Base-by-base conservation (phyloP, 176 grass and related monocot species). In the Ananas comosus region DNA sequence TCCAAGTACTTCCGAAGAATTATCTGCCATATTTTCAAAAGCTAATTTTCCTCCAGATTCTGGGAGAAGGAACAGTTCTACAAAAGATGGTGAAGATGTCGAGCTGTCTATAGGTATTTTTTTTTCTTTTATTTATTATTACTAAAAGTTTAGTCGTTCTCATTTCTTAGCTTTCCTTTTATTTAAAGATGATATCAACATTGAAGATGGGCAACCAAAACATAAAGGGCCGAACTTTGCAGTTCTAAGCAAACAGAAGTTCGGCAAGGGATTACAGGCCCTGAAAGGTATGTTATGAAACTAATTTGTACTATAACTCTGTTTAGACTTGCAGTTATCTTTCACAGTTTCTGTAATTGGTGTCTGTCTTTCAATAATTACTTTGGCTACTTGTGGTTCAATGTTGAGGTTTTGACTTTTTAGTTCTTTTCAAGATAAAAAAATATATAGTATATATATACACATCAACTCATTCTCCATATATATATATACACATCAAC, bases 151-250 rank as follows among this genome's bases (percentile, higher is more conserved):
- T 9, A 72, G 1, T 50, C 12, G 51, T 63, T 9, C 18, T 27
- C 11, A 67, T 67, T 1, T 74, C 10, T 75, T 33, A 25, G 51
- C 66, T 58, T 21, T 48, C 6, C 6, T 75, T 96, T 50, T 82
- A 25, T 58, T 25, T 72, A 13, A 80, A 96, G 88, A 96, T 85
- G 92, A 96, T 86, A 96, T 96, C 59, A 74, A 92, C 64, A 78
- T 97, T 63, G 89, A 99, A 28, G 94, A 90, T 22, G 72, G 48
- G 67, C 81, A 80, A 64, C 81, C 83, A 13, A 90, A 99, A 76
- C 78, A 87, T 25, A 99, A 88, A 87, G 94, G 77, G 59, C 75
- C 80, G 64, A 89, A 88, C 72, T 90, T 93, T 77, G 68, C 87
- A 64, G 86, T 68, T 90, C 72, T 93, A 51, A 83, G 80, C 50